Evolutionary conservation across 768 basidiomycete species (phyloP).

Genomic region (Termitomyces sp.): DNA sequence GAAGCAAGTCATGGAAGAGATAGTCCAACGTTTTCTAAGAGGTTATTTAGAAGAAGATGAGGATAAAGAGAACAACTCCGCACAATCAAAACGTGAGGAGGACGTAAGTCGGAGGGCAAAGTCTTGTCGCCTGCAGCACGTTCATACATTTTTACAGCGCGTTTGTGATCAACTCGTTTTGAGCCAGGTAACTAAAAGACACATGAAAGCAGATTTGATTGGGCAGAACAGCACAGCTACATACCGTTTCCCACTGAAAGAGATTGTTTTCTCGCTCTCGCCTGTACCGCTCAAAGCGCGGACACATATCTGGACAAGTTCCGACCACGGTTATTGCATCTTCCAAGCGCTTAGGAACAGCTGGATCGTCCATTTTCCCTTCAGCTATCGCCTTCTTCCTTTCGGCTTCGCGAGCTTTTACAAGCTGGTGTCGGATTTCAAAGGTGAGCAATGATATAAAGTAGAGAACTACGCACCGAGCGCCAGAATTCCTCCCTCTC

Average conservation of each 20-base stretch:
- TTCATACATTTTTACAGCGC: slow-evolving; percentile 93
- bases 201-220: slow-evolving; percentile 35
- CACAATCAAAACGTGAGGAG: slow-evolving; percentile 78
- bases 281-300: slow-evolving; percentile 87
- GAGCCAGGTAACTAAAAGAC: slow-evolving; percentile 65
- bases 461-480: slow-evolving; percentile 44
- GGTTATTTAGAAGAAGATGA: slow-evolving; percentile 1
- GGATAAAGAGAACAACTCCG: slow-evolving; percentile 2
- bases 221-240: slow-evolving; percentile 32
- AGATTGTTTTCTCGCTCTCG: slow-evolving; percentile 87
- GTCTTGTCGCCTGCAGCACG: slow-evolving; percentile 92
- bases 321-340: slow-evolving; percentile 92
- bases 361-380: slow-evolving; percentile 86
- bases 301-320: slow-evolving; percentile 92
- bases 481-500: slow-evolving; percentile 67
- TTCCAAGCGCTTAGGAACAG: slow-evolving; percentile 71
- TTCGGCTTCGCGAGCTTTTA: slow-evolving; percentile 68
- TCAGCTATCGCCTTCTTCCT: slow-evolving; percentile 69
- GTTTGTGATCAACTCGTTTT: slow-evolving; percentile 78
- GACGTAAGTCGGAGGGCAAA: slow-evolving; percentile 86
- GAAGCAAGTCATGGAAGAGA: slow-evolving; percentile 79
- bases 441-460: slow-evolving; percentile 11
- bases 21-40: slow-evolving; percentile 83
- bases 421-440: slow-evolving; percentile 40
- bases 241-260: slow-evolving; percentile 78